These are phyloP conservation scores for Aspergillus neoniger DNA, from an alignment of 2,329 filamentous ascomycete species.

Conservation along the genomic window DNA sequence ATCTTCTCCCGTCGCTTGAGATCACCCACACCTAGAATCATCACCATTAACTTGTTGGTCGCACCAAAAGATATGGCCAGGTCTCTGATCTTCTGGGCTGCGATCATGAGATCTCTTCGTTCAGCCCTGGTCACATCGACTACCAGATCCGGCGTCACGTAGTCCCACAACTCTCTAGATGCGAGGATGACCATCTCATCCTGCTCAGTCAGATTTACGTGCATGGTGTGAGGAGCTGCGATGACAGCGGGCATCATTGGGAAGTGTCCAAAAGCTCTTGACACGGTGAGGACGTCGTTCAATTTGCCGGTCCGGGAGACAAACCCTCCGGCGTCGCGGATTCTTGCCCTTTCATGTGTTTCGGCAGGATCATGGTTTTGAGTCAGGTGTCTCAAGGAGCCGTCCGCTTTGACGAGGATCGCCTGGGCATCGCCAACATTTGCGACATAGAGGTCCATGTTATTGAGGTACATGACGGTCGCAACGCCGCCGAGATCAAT, in stretches of 20 bases:
- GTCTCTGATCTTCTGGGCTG: conserved; percentile 90
- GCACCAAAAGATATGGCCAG: conserved; percentile 94
- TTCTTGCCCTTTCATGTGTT: conserved; percentile 77
- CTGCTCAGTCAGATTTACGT: conserved; percentile 76
- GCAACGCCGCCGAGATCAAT: conserved; percentile 87
- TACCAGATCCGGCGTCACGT: conserved; percentile 82
- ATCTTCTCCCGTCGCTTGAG: conserved; percentile 82
- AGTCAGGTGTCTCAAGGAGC: conserved; percentile 79
- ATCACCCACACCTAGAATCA: conserved; percentile 93
- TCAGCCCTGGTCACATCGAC: conserved; percentile 89
- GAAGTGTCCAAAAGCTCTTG: conserved; percentile 91
- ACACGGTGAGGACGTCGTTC: conserved; percentile 89
- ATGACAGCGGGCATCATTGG: conserved; percentile 91
- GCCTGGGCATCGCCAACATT: conserved; percentile 96
- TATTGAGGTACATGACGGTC: conserved; percentile 85
- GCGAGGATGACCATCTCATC: conserved; percentile 94
- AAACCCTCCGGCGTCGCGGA: conserved; percentile 91
- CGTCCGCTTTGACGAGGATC: conserved; percentile 89
- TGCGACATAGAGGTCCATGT: conserved; percentile 87
- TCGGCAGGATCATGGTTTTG: conserved; percentile 93
- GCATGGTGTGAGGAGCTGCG: conserved; percentile 80
- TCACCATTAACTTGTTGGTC: conserved; percentile 95
- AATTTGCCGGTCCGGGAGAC: conserved; percentile 92
- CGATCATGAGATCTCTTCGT: conserved; percentile 87
- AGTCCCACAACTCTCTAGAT: conserved; percentile 93